Percentiles rank a stretch among this genome's conserved stretches.
Evolutionary conservation across 345 rosid genomes (phyloP).

Genomic region (Euclidium syriacum): DNA sequence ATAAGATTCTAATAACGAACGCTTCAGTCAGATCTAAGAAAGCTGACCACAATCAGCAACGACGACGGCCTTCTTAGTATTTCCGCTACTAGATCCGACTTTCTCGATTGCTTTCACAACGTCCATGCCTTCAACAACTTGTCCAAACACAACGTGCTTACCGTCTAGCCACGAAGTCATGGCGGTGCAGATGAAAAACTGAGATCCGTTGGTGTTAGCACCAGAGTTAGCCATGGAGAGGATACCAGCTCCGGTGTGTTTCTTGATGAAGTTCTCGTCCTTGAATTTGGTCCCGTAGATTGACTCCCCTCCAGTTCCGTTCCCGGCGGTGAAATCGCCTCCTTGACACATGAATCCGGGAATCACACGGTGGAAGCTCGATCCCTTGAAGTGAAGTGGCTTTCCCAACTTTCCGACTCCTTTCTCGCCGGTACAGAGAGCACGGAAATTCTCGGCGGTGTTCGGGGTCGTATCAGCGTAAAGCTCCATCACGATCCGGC

Average conservation of each 20-base stretch:
- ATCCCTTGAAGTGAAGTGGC: constrained; percentile 65
- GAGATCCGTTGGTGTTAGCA: constrained; percentile 51
- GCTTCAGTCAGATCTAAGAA: constrained; percentile 20
- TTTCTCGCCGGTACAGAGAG: constrained; percentile 61
- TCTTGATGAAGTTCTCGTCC: constrained; percentile 52
- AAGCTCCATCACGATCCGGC: constrained; percentile 53
- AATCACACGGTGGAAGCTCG: constrained; percentile 58
- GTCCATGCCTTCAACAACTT: constrained; percentile 48
- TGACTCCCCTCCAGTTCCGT: constrained; percentile 65
- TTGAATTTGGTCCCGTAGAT: constrained; percentile 52
- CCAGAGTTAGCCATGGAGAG: constrained; percentile 68
- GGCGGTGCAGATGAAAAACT: constrained; percentile 52
- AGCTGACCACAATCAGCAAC: constrained; percentile 53
- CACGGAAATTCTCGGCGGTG: constrained; percentile 62
- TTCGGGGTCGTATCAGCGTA: constrained; percentile 34
- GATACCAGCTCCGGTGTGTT: constrained; percentile 54
- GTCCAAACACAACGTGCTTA: constrained; percentile 66
- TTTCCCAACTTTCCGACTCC: constrained; percentile 40
- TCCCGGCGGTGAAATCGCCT: constrained; percentile 56
- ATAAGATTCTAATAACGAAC: background rate
- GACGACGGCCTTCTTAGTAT: constrained; percentile 33
- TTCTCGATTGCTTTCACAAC: constrained; percentile 44
- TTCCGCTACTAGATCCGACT: constrained; percentile 46
- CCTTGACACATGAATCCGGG: constrained; percentile 71
- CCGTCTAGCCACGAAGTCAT: constrained; percentile 53